Base-by-base conservation (phyloP, 495 filamentous ascomycete genomes). In the Cairneyella variabilis region DNA sequence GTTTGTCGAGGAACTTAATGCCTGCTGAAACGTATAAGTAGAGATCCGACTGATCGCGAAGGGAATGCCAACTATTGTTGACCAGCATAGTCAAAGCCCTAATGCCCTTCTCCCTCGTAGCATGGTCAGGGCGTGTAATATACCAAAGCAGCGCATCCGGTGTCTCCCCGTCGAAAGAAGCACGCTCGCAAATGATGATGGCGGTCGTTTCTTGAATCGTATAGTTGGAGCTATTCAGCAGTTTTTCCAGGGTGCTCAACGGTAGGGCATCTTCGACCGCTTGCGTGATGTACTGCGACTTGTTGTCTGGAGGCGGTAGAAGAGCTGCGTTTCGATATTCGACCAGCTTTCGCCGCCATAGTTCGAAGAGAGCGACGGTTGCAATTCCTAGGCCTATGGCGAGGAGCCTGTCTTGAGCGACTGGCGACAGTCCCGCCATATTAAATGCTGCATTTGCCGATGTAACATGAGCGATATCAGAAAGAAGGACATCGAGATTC, bases 281-380 rank as follows among this genome's bases (percentile, higher is more conserved):
- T 56, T 81, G 78, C 9, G 76, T 81, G 53, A 81, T 81, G 59
- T 79, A 80, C 54, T 78, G 76, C 10, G 78, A 72, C 61, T 79
- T 81, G 36, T 72, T 76, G 49, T 70, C 73, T 12, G 65, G 57
- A 2, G 69, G 71, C 22, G 71, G 71, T 57, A 78, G 63, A 53
- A 73, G 67, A 51, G 69, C 71, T 37, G 75, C 67, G 51, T 78
- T 72, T 51, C 73, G 73, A 46, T 72, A 76, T 25, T 66, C 51
- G 32, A 66, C 59, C 21, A 81, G 70, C 34, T 71, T 59, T 2
- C 57, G 55, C 44, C 62, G 66, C 65, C 76, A 69, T 2, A 63
- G 48, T 34, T 68, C 49, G 25, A 74, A 36, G 46, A 72, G 58
- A 37, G 61, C 64, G 8, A 67, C 53, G 2, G 70, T 64, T 16